phyloP scores from a whole-genome alignment of 768 basidiomycete species.

The Pleurotus giganteus region DNA sequence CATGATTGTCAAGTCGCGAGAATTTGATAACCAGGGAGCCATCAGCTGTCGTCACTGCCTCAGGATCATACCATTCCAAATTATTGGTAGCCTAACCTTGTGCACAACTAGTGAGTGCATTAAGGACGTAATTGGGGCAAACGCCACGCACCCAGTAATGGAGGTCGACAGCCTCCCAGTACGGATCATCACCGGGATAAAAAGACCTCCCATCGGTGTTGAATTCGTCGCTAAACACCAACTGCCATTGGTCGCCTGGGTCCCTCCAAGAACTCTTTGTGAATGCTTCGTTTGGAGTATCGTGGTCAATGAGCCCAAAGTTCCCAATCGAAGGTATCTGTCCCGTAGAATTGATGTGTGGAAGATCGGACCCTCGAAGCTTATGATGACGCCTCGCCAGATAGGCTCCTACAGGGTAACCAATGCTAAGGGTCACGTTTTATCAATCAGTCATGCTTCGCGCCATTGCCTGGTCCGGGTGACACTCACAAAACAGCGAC shows the following conservation, averaged over 20 bases:
- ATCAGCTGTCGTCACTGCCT: constrained; percentile 62
- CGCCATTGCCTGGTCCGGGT: background rate
- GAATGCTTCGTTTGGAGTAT: constrained; percentile 59
- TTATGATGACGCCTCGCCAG: constrained; percentile 23
- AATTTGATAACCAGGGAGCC: constrained; percentile 76
- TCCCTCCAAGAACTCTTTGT: constrained; percentile 55
- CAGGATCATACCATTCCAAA: constrained; percentile 88
- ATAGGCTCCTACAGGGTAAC: constrained; percentile 31
- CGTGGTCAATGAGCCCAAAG: constrained; percentile 54
- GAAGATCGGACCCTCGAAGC: constrained; percentile 35
- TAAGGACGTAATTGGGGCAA: background rate
- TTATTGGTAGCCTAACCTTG: constrained; percentile 58
- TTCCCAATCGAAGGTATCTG: constrained; percentile 67
- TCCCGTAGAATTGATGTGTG: constrained; percentile 66
- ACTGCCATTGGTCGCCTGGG: constrained; percentile 46
- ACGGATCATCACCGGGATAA: constrained; percentile 83
- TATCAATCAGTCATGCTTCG: background rate
- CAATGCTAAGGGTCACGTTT: constrained; percentile 1
- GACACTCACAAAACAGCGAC: constrained; percentile 58
- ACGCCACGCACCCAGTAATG: constrained; percentile 64
- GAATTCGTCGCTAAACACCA: constrained; percentile 85
- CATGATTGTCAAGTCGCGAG: constrained; percentile 56
- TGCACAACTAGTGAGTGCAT: constrained; percentile 1
- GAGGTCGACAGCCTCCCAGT: constrained; percentile 77
- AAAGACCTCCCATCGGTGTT: constrained; percentile 73